A percentile compares a stretch with the other conserved stretches of the same genome.
These are phyloP conservation scores for Aspergillus niger DNA, from an alignment of 2,329 filamentous ascomycete species.

Conservation along the genomic window DNA sequence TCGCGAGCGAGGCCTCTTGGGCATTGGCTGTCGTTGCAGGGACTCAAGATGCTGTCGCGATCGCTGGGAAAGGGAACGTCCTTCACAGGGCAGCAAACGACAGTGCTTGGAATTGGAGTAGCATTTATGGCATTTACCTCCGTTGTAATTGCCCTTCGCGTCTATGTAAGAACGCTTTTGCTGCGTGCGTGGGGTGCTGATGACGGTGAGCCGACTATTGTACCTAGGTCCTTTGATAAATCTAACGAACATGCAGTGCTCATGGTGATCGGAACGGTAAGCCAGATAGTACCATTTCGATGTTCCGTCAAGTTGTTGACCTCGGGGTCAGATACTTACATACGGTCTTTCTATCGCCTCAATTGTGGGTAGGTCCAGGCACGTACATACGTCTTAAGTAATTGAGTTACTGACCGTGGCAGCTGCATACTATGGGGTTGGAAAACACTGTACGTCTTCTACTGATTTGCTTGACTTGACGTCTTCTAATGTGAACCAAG, in stretches of 20 bases:
- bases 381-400: background rate
- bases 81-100: slow-evolving; percentile 2
- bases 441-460: background rate
- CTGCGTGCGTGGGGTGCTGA: slow-evolving; percentile 12
- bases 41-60: background rate
- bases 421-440: background rate
- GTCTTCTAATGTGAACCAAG: background rate
- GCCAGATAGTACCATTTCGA: background rate
- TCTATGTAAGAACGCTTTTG: slow-evolving; percentile 9
- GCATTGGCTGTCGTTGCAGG: background rate
- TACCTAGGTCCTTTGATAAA: no score
- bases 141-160: slow-evolving; percentile 12
- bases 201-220: slow-evolving; percentile 9
- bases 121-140: slow-evolving; percentile 12
- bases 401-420: background rate
- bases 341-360: background rate
- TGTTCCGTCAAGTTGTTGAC: background rate
- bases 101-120: slow-evolving; percentile 9
- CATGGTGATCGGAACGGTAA: background rate
- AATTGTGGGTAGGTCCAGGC: background rate
- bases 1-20: background rate
- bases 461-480: background rate
- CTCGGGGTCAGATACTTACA: background rate
- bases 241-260: background rate
- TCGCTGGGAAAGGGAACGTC: background rate